Evolutionary conservation across 805 yeast genomes (phyloP).

Genomic region (Candida suzukii): DNA sequence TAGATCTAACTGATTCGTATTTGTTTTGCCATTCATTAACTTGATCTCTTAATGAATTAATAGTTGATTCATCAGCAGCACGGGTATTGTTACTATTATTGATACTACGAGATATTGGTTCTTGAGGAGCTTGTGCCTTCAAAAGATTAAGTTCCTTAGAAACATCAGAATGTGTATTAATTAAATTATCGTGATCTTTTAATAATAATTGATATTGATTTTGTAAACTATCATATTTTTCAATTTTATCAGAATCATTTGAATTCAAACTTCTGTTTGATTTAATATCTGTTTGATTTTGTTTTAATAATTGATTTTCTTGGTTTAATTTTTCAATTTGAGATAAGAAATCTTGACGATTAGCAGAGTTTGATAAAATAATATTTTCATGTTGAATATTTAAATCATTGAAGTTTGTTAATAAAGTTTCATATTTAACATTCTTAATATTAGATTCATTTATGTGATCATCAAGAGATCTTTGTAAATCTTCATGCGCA

Average conservation of each 20-base stretch:
- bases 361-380: constrained; percentile 1
- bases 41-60: constrained; percentile 15
- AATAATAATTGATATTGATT: background rate
- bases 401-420: background rate
- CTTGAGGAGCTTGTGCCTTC: background rate
- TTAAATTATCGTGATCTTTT: background rate
- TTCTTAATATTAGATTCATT: constrained; percentile 3
- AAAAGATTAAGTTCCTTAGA: background rate
- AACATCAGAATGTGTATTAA: background rate
- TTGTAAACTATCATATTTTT: background rate
- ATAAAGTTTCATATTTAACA: constrained; percentile 6
- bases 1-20: constrained; percentile 38
- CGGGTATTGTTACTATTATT: background rate
- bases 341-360: constrained; percentile 4
- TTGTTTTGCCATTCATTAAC: constrained; percentile 43
- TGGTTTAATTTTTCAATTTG: constrained; percentile 7
- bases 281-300: background rate
- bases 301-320: background rate
- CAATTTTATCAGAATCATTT: constrained; percentile 1
- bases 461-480: background rate
- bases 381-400: constrained; percentile 5
- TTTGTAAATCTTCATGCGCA: constrained; percentile 1
- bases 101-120: background rate
- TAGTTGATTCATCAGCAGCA: background rate
- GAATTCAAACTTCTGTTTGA: background rate